Base-by-base conservation (phyloP, 78 protist genomes). In the Cavenderia fasciculata region DNA sequence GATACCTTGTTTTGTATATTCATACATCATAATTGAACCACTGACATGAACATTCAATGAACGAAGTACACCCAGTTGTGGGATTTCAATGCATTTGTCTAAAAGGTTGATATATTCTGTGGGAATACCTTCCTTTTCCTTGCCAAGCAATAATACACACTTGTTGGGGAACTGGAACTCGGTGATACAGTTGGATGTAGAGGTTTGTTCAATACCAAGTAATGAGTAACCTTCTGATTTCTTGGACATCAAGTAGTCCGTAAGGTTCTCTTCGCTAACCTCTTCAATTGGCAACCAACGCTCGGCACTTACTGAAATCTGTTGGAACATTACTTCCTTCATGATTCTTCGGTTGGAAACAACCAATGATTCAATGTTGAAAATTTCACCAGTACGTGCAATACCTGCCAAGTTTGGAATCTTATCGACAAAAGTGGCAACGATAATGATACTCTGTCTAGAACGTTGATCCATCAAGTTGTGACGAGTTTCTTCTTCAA, bases 41-140 rank as follows among this genome's bases (percentile, higher is more conserved):
- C 86, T 61, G 1, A 95, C 97, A 61, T 95, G 97, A 38, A 95
- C 97, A 77, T 96, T 96, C 56, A 96, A 84, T 16, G 95, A 88
- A n/a, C 97, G 86, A n/a, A 96, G 86, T 51, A 94, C 47, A 18
- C 97, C 97, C 23, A 88, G 71, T 75, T 96, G 97, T 47, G 95
- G 96, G 29, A 96, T 96, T 69, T 96, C 97, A 12, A 96, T 31
- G 34, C 95, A 95, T 6, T 33, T 40, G 36, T 96, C 97, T 29
- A 96, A 41, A 25, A 87, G 27, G 66, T 86, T 79, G 43, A 95
- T 70, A 43, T 51, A 61, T 49, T 93, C 96, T 38, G 85, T 89
- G 18, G 97, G 97, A 4, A 95, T 87, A 72, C 97, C 97, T 43
- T 93, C 95, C 27, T 52, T 69, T 86, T 95, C 97, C 36, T 71